Percentiles rank a stretch among this genome's conserved stretches.
phyloP scores from a whole-genome alignment of 768 basidiomycete genomes.

The Rhodosporidiobolus odoratus region DNA sequence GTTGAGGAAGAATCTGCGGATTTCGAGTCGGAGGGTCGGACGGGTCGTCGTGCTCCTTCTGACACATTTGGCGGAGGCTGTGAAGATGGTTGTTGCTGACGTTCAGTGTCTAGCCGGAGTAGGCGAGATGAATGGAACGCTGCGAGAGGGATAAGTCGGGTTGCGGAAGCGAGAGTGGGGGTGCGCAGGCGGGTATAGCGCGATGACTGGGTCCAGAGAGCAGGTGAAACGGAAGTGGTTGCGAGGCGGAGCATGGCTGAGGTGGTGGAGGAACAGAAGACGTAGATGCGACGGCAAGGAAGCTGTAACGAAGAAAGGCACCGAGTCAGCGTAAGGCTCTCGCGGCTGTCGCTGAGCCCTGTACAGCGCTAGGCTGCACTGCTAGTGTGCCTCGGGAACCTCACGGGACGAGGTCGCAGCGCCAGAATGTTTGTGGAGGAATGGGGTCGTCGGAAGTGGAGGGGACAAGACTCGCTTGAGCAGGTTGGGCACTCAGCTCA shows the following conservation, averaged over 20 bases:
- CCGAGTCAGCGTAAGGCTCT: neutral
- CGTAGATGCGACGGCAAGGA: neutral
- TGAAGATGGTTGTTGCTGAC: neutral
- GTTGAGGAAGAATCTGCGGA: neutral
- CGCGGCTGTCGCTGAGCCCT: too few relatives aligned
- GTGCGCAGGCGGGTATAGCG: neutral
- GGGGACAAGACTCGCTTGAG: too few relatives aligned
- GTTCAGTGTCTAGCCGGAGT: slow-evolving; percentile 6
- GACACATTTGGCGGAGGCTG: slow-evolving; percentile 10
- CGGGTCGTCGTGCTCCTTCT: slow-evolving; percentile 11
- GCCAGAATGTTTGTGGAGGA: too few relatives aligned
- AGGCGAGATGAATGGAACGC: neutral
- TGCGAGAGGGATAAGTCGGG: neutral
- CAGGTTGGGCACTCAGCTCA: too few relatives aligned
- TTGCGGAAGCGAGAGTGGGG: neutral
- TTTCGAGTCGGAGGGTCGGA: neutral
- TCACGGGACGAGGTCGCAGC: too few relatives aligned
- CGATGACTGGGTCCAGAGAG: neutral
- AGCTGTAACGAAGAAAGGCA: neutral
- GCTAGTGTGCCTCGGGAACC: too few relatives aligned
- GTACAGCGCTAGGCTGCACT: too few relatives aligned
- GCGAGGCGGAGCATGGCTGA: slow-evolving; percentile 12
- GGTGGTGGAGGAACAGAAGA: neutral
- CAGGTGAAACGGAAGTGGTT: neutral
- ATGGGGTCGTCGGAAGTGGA: too few relatives aligned